phyloP scores from a whole-genome alignment of 2,329 filamentous ascomycete species.

The Curvularia sp. region DNA sequence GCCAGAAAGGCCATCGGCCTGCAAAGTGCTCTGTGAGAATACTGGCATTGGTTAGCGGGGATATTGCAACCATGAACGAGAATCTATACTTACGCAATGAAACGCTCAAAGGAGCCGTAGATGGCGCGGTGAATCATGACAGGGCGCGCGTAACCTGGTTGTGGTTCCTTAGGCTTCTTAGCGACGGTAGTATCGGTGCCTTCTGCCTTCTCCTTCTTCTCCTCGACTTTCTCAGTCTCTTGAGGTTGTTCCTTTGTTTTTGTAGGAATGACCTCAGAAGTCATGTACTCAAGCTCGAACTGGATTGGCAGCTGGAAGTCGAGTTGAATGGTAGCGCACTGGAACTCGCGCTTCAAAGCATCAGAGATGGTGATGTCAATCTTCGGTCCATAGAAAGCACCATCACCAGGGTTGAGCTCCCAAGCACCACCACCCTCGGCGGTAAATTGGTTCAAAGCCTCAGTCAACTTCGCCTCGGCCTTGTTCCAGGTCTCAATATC shows the following conservation, averaged over 20 bases:
- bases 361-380: constrained; percentile 96
- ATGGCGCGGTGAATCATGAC: constrained; percentile 90
- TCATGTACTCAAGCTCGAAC: constrained; percentile 88
- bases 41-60: constrained; percentile 29
- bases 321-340: constrained; percentile 93
- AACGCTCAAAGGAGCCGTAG: constrained; percentile 72
- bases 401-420: constrained; percentile 93
- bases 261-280: constrained; percentile 64
- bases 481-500: constrained; percentile 86
- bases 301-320: constrained; percentile 86
- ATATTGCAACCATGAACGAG: not conserved
- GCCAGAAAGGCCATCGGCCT: constrained; percentile 90
- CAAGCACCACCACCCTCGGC: constrained; percentile 69
- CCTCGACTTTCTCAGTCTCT: constrained; percentile 34
- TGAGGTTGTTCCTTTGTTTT: constrained; percentile 43
- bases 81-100: constrained; percentile 61
- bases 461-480: constrained; percentile 80
- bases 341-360: constrained; percentile 81
- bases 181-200: constrained; percentile 25
- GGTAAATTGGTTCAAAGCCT: constrained; percentile 78
- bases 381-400: constrained; percentile 98
- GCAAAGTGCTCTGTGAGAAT: constrained; percentile 85
- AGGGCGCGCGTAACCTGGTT: constrained; percentile 71
- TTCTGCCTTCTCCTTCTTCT: constrained; percentile 31
- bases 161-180: constrained; percentile 38